Base-by-base conservation (phyloP, 2,329 filamentous ascomycete species). In the Ophiosphaerella korrae region DNA sequence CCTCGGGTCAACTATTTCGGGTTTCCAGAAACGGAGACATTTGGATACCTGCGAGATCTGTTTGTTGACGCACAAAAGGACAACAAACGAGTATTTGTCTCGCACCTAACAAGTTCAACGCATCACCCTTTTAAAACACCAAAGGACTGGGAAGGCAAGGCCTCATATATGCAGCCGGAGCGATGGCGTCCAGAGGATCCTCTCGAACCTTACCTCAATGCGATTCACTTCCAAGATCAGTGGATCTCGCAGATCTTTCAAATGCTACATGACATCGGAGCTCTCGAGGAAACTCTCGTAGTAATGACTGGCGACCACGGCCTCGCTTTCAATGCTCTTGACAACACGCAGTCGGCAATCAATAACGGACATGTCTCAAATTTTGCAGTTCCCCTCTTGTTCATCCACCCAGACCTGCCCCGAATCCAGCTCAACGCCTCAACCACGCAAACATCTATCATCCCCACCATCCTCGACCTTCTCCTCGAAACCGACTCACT, bases 231-330 rank as follows among this genome's bases (percentile, higher is more conserved):
- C 29, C 57, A 60, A 34, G 57, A 60, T 29, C 41, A 57, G 5
- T 60, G 57, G 57, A 48, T 60, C 9, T 55, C 57, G 14, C 46
- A 57, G 8, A 50, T 60, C 16, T 57, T 60, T 42, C 45, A 60
- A 13, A 60, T 60, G 57, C 23, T 60, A 16, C 45, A 60, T 31
- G 53, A 60, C 4, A 40, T 55, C 11, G 51, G 52, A 21, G 51
- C 50, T 29, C 50, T 60, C 21, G 47, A 57, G 5, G 54, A 60
- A 11, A 60, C 57, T 6, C 50, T 60, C 5, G 35, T 60, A 8
- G 39, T 60, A 4, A 55, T 60, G 44, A 60, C 57, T 14, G 57
- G 57, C 3, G 57, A 60, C 36, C 57, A 60, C 29, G 57, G 57
- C 1, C 45, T 60, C 12, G 53, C 57, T 5, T 60, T 60, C 41